Conservation (phyloP, 2,329 filamentous ascomycete species). For the Acrodontium crateriforme region DNA sequence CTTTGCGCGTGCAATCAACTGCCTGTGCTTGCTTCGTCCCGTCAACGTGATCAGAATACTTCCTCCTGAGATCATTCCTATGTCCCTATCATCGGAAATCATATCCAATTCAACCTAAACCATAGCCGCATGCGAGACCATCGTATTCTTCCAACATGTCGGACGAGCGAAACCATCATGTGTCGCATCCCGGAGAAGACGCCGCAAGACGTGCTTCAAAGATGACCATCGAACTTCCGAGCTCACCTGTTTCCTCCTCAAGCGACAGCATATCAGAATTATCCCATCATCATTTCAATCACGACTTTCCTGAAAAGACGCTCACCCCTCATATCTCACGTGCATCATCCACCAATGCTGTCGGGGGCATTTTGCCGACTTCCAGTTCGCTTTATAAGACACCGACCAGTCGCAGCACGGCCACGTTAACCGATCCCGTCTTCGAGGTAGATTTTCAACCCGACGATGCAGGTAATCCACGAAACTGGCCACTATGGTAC, state of each 20-base stretch:
- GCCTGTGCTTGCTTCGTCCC: too few species aligned
- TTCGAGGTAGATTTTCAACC: slow-evolving; percentile 63
- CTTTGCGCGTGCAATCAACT: too few species aligned
- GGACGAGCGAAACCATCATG: too few species aligned
- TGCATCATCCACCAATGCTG: slow-evolving; percentile 16
- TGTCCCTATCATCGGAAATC: too few species aligned
- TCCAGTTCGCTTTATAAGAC: slow-evolving; percentile 8
- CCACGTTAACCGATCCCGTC: slow-evolving; percentile 34
- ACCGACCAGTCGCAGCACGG: slow-evolving; percentile 10
- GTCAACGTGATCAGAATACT: too few species aligned
- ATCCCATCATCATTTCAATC: slow-evolving; percentile 9
- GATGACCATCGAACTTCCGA: slow-evolving; percentile 16
- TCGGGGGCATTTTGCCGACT: slow-evolving; percentile 15
- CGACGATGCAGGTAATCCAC: slow-evolving; percentile 49
- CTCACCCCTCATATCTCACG: slow-evolving; percentile 16
- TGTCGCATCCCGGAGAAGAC: too few species aligned
- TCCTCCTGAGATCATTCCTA: too few species aligned
- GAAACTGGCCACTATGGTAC: slow-evolving; percentile 51
- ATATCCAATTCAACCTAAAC: too few species aligned
- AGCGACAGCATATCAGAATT: slow-evolving; percentile 12
- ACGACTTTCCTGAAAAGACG: slow-evolving; percentile 10
- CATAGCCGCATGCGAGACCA: too few species aligned
- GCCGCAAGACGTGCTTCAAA: too few species aligned
- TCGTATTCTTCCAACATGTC: too few species aligned
- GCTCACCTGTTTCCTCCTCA: slow-evolving; percentile 12